Evolutionary conservation across 768 basidiomycete species (phyloP).

Genomic region (Trametes maxima): DNA sequence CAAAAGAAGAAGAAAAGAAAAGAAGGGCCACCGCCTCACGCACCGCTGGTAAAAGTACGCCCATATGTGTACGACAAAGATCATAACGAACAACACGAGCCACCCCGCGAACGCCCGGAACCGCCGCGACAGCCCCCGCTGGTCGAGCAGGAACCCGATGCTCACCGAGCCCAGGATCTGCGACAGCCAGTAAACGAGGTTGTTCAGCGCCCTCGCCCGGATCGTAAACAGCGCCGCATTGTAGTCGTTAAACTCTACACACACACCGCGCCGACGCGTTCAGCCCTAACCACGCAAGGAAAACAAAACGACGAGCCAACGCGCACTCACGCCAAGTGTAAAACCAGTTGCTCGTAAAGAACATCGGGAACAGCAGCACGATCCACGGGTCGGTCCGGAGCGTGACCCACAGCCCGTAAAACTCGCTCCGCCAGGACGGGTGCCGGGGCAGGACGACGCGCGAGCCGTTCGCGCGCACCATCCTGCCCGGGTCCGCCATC

Average conservation of each 20-base stretch:
- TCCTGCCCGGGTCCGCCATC: conserved; percentile 72
- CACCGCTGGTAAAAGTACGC: conserved; percentile 51
- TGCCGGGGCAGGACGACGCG: conserved; percentile 63
- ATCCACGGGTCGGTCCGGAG: conserved; percentile 73
- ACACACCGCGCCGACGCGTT: conserved; percentile 8
- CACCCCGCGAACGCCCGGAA: conserved; percentile 73
- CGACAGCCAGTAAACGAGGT: conserved; percentile 76
- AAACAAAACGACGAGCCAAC: neutral
- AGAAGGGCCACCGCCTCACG: neutral
- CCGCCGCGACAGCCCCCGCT: conserved; percentile 55
- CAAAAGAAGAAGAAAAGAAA: neutral
- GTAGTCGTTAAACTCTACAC: conserved; percentile 73
- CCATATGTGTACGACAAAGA: conserved; percentile 75
- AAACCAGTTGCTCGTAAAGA: conserved; percentile 84
- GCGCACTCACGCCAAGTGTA: conserved; percentile 76
- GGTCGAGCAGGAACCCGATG: conserved; percentile 73
- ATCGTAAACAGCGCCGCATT: conserved; percentile 83
- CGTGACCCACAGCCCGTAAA: conserved; percentile 68
- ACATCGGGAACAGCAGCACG: conserved; percentile 81
- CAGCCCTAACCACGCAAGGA: conserved; percentile 7
- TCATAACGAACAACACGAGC: conserved; percentile 60
- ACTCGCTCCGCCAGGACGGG: conserved; percentile 78
- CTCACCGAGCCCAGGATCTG: conserved; percentile 76
- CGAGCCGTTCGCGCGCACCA: conserved; percentile 77
- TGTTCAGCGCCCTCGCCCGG: conserved; percentile 75